Evolutionary conservation across 2,329 filamentous ascomycete species (phyloP).

Genomic region (Purpureocillium takamizusanense): DNA sequence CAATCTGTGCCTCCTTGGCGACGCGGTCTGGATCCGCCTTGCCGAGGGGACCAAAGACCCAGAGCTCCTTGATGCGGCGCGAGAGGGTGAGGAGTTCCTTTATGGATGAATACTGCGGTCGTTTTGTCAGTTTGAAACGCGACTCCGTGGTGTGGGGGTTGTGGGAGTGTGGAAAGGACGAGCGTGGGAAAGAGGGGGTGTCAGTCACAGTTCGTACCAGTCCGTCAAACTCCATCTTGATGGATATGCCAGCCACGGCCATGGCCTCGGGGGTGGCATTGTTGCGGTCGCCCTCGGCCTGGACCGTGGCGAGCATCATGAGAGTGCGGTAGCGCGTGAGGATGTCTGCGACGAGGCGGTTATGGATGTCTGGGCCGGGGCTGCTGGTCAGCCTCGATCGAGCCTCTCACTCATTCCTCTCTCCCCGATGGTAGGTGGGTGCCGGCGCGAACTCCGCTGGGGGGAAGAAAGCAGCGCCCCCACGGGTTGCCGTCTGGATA

Average conservation of each 20-base stretch:
- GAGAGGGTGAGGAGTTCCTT: conserved; percentile 35
- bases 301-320: conserved; percentile 33
- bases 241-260: conserved; percentile 32
- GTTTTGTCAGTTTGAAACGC: not conserved
- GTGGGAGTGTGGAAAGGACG: not conserved
- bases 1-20: conserved; percentile 25
- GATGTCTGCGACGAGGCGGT: conserved; percentile 34
- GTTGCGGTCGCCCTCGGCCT: conserved; percentile 28
- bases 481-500: too few relatives aligned
- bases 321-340: conserved; percentile 33
- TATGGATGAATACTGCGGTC: conserved; percentile 27
- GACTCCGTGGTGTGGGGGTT: not conserved
- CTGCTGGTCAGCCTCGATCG: conserved; percentile 1
- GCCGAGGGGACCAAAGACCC: conserved; percentile 34
- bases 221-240: conserved; percentile 36
- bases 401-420: too few relatives aligned
- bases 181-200: not conserved
- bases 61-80: conserved; percentile 35
- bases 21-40: conserved; percentile 24
- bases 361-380: conserved; percentile 28
- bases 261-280: conserved; percentile 31
- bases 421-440: too few relatives aligned
- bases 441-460: too few relatives aligned
- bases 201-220: conserved; percentile 24
- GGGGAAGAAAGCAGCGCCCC: too few relatives aligned